Base-by-base conservation (phyloP, 2,329 filamentous ascomycete genomes). In the Trichoderma lentiforme region DNA sequence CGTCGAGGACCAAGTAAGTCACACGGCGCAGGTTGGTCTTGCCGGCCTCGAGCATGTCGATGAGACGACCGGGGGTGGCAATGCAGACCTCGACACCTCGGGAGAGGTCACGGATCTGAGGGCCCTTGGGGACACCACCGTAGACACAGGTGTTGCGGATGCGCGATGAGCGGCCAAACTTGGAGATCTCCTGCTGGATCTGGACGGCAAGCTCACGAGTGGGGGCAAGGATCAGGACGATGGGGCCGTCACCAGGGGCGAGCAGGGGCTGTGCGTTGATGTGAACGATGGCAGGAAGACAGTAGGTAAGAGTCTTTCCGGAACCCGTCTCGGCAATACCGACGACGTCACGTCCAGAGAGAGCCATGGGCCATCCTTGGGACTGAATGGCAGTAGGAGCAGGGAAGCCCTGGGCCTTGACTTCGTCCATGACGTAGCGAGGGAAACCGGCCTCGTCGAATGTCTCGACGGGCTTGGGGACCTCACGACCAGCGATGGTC, bases 81-180 rank as follows among this genome's bases (percentile, higher is more conserved):
- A 99, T 99, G 88, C 94, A 97, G 76, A 99, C 96, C 86, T 99
- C 96, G 68, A 98, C 96, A 84, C 96, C 96, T 77, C 95, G 92
- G 76, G 93, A 90, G 70, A 99, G 91, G 79, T 99, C 96, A 76
- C 96, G 93, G 76, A 98, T 98, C 83, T 99, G 96, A 75, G 93
- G 93, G 71, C 96, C 96, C 87, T 97, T 98, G 79, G 96, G 96
- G 53, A 99, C 96, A 91, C 96, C 96, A 83, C 96, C 96, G 84
- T 99, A 99, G 73, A 99, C 95, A 82, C 96, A 99, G 51, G 96
- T 98, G 86, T 98, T 98, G 83, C 96, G 92, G 79, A 99, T 98
- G 79, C 95, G 93, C 57, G 96, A 98, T 8, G 96, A 98, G 83
- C 96, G 96, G 80, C 96, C 96, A 78, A 98, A 99, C 83, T 98